A percentile compares a stretch with the other conserved stretches of the same genome.
Conservation (phyloP, 106 monocot species). For the Dendrobium nobile region DNA sequence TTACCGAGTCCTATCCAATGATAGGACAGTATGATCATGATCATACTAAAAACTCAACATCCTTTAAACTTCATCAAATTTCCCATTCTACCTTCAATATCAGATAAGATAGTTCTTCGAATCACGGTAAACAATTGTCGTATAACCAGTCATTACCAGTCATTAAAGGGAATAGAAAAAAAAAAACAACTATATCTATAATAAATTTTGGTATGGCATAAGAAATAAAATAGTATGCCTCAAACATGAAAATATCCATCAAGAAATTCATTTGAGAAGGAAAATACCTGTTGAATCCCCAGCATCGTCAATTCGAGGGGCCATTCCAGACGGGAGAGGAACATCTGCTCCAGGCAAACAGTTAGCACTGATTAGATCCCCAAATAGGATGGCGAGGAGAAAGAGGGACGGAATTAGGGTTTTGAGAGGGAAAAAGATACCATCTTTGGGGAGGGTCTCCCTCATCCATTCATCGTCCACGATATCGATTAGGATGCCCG, state of each 20-base stretch:
- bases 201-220: background rate
- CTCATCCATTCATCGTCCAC: conserved; percentile 38
- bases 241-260: background rate
- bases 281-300: conserved; percentile 18
- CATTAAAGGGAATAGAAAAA: background rate
- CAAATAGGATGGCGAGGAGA: background rate
- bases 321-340: conserved; percentile 17
- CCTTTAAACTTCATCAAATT: background rate
- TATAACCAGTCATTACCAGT: background rate
- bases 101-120: background rate
- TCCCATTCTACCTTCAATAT: background rate
- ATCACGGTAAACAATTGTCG: background rate
- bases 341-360: conserved; percentile 11
- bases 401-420: background rate
- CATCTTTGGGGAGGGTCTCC: conserved; percentile 34
- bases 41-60: background rate
- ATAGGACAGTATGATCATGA: no score
- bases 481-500: conserved; percentile 35
- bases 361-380: background rate
- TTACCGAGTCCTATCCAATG: no score
- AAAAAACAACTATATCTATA: background rate
- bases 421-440: conserved; percentile 3
- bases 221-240: background rate
- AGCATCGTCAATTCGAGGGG: conserved; percentile 19
- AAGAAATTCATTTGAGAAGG: background rate